A percentile compares a stretch with the other conserved stretches of the same genome.
Conservation (phyloP, 345 rosid species). For the Cardamine occulta region DNA sequence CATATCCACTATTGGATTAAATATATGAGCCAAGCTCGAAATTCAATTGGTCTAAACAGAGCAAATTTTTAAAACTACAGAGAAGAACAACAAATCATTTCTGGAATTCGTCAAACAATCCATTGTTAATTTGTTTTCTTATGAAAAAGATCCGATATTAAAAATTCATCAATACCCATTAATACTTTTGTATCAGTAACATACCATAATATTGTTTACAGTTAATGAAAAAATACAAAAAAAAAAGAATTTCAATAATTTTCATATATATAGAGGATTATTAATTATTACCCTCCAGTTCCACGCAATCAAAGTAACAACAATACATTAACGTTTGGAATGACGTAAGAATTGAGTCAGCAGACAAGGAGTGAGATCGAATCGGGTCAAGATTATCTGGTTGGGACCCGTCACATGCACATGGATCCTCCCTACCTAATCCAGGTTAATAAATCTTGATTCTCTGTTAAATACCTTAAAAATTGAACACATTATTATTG, state of each 20-base stretch:
- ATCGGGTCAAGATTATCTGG: slow-evolving; percentile 47
- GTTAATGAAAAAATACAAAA: neutral
- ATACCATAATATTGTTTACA: neutral
- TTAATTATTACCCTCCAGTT: neutral
- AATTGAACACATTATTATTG: slow-evolving; percentile 5
- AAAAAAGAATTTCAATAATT: no score
- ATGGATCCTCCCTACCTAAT: slow-evolving; percentile 46
- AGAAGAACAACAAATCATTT: neutral
- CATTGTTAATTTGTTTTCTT: neutral
- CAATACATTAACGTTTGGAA: neutral
- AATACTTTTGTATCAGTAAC: neutral
- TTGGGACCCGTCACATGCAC: slow-evolving; percentile 47
- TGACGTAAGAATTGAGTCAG: slow-evolving; percentile 36
- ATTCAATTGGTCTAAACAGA: no score
- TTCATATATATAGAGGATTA: neutral
- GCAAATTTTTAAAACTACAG: no score
- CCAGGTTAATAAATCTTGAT: slow-evolving; percentile 24
- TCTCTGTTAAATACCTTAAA: slow-evolving; percentile 32
- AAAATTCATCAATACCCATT: neutral
- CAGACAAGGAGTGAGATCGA: slow-evolving; percentile 39
- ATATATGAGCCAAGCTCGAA: neutral
- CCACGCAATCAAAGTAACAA: neutral
- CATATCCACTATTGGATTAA: no score
- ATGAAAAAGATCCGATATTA: no score
- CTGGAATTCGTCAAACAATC: neutral